A percentile compares a stretch with the other conserved stretches of the same genome.
phyloP scores from a whole-genome alignment of 805 yeast genomes.

The Starmera amethionina region DNA sequence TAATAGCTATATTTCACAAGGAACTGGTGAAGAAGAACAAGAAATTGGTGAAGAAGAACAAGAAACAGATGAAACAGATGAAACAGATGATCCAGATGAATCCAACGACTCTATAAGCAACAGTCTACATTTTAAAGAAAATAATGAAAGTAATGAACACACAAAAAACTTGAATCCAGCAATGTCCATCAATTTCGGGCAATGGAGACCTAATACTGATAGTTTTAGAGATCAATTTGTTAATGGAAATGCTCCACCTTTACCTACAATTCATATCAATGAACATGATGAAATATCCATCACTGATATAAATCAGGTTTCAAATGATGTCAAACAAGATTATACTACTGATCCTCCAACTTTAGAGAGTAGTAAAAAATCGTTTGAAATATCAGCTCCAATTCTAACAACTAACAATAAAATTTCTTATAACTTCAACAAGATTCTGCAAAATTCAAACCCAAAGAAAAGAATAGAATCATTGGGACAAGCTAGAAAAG shows the following conservation, averaged over 20 bases:
- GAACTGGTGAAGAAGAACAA: constrained; percentile 3
- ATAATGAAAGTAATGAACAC: neutral
- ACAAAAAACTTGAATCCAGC: constrained; percentile 13
- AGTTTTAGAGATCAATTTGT: constrained; percentile 39
- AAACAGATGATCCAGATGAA: neutral
- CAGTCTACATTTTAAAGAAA: neutral
- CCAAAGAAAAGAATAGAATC: constrained; percentile 31
- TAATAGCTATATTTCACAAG: constrained; percentile 7
- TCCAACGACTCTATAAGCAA: neutral
- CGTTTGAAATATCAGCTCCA: neutral
- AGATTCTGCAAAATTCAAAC: constrained; percentile 29
- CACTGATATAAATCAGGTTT: constrained; percentile 2
- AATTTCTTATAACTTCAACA: constrained; percentile 26
- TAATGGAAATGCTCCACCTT: constrained; percentile 27
- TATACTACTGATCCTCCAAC: no score
- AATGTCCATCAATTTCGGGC: constrained; percentile 34
- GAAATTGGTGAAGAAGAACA: neutral
- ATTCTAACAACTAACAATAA: constrained; percentile 1
- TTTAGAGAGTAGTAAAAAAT: no score
- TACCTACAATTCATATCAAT: constrained; percentile 16
- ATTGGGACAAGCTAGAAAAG: constrained; percentile 31
- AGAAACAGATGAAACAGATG: neutral
- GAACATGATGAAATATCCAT: constrained; percentile 13
- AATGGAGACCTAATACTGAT: constrained; percentile 52
- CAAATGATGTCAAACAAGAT: neutral